Base-by-base conservation (phyloP, 352 stramenopile genomes). In the Globisporangium camurandrum region DNA sequence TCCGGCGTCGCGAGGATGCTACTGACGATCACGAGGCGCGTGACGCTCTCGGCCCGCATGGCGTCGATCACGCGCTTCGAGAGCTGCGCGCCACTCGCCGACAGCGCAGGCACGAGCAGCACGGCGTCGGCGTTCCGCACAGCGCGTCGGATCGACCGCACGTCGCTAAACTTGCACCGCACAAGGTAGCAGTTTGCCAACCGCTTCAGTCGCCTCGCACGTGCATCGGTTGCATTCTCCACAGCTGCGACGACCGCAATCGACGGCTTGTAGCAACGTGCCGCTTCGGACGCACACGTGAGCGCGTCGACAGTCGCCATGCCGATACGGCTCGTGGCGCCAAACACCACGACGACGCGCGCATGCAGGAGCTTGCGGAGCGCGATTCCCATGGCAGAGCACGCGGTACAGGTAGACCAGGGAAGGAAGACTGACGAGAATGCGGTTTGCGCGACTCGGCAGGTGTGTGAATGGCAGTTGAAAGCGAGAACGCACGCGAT, bases 261-360 rank as follows among this genome's bases (percentile, higher is more conserved):
- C 1, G 66, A 70, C 3, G 77, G 49, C 40, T 78, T 54, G 2
- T 73, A 49, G 26, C 72, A 51, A 19, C 72, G 66, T n/a, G n/a
- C n/a, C n/a, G n/a, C n/a, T n/a, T n/a, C n/a, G n/a, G n/a, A n/a
- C n/a, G n/a, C n/a, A 0, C 52, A 44, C 0, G 69, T 51, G 31
- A 91, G 57, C 31, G 59, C 56, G 57, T 86, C 69, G 49, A 91
- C n/a, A n/a, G n/a, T n/a, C n/a, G n/a, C n/a, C n/a, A n/a, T n/a
- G n/a, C n/a, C n/a, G 24, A 88, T 72, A 34, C 76, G 79, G 43
- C 66, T 88, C 19, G 70, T 86, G 49, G 70, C 76, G 5, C 79
- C 79, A 44, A 91, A 88, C 47, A 91, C 75, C 34, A 91, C 79
- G 40, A 91, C 71, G 41, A 88, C 69, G 12, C 66, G 66, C 14